phyloP scores from a whole-genome alignment of 192 early-diverging fungal genomes.

The Gonapodya sp. region DNA sequence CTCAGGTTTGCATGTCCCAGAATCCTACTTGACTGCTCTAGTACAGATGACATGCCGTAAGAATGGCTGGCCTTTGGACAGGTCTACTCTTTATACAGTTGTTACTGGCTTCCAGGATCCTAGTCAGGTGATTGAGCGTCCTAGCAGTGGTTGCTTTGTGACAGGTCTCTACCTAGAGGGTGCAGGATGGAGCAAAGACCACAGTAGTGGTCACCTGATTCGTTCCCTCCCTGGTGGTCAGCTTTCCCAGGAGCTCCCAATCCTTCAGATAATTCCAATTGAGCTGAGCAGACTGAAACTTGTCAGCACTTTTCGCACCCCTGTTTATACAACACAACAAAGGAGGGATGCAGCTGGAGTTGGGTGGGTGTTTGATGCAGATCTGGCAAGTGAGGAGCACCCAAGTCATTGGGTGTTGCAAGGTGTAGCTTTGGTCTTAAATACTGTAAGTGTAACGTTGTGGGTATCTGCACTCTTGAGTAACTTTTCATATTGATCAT shows the following conservation, averaged over 20 bases:
- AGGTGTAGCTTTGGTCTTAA: slow-evolving; percentile 44
- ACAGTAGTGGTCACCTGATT: slow-evolving; percentile 28
- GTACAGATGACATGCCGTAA: slow-evolving; percentile 53
- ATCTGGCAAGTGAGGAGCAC: slow-evolving; percentile 43
- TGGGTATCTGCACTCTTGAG: too few relatives aligned
- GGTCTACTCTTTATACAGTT: slow-evolving; percentile 50
- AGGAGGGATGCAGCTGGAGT: slow-evolving; percentile 46
- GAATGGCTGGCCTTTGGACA: slow-evolving; percentile 51
- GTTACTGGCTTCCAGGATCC: slow-evolving; percentile 44
- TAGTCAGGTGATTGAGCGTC: slow-evolving; percentile 40
- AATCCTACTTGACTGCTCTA: slow-evolving; percentile 50
- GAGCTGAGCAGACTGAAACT: slow-evolving; percentile 45
- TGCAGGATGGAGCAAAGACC: slow-evolving; percentile 40
- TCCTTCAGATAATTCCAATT: slow-evolving; percentile 52
- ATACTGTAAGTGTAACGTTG: slow-evolving; percentile 24
- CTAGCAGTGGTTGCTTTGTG: slow-evolving; percentile 45
- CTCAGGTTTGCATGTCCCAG: slow-evolving; percentile 49
- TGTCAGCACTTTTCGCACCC: slow-evolving; percentile 53
- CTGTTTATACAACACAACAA: slow-evolving; percentile 52
- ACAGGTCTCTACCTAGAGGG: slow-evolving; percentile 51
- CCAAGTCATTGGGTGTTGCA: slow-evolving; percentile 51
- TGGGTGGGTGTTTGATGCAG: slow-evolving; percentile 59
- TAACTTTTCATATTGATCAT: too few relatives aligned
- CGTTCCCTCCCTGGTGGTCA: slow-evolving; percentile 40
- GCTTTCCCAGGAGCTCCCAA: slow-evolving; percentile 44